Evolutionary conservation across 2,329 filamentous ascomycete species (phyloP), one percentile per base, ranked within the genome.

Genomic region (Arthroderma sp.): DNA sequence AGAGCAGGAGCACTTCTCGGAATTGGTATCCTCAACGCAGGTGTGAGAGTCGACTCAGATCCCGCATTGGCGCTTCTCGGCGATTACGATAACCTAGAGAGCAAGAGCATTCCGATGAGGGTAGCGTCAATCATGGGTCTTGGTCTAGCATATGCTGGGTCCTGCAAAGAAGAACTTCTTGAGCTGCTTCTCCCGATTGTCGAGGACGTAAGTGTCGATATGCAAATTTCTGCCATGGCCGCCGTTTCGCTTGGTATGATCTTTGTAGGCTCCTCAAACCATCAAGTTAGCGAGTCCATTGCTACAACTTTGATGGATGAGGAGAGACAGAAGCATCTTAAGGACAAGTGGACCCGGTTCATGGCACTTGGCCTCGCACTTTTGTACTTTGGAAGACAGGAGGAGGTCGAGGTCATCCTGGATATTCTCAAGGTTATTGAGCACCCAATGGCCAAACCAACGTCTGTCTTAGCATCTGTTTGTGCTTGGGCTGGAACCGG

Each of bases 401-500:
- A 98, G 72, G 91, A 97, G 71, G 93, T 97, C n/a, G 93, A 98
- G 66, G 91, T 97, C 58, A 91, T 97, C 63, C 76, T 97, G 33
- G 93, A 98, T 75, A 95, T 93, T 0, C 80, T 98, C 57, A 98
- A 97, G 77, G 93, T 88, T 25, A 90, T 97, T 56, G 91, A 97
- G 62, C 91, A 97, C 70, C 91, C 93, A 23, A 95, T 96, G 84
- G 88, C 91, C 19, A 93, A 93, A 74, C 88, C 93, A n/a, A 95
- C 91, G 1, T 87, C 88, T 0, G 88, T 97, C 4, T 81, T 98
- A 60, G 90, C 91, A 15, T 91, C 95, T 67, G 95, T 97, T 57
- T 98, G 94, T 68, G 93, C 93, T 2, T 98, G 91, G 90, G 93
- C 93, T 54, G 93, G 93, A 58, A 98, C 94, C 49, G 93, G 94